These are phyloP conservation scores for Globisporangium paddicum DNA, from an alignment of 352 stramenopile genomes.

Conservation along the genomic window DNA sequence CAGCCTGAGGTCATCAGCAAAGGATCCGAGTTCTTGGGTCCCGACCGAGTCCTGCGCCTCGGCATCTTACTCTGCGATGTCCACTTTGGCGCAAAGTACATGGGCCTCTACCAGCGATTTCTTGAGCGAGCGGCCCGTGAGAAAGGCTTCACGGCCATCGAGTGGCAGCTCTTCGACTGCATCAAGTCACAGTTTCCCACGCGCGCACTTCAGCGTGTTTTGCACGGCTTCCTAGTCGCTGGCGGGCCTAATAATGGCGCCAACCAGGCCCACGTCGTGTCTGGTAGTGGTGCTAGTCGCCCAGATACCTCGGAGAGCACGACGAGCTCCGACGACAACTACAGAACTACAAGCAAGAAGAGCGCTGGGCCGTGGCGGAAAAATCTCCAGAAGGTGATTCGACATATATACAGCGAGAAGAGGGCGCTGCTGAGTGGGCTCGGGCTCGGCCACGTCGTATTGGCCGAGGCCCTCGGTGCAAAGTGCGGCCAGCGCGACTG, in stretches of 20 bases:
- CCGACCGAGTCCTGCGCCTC: constrained; percentile 17
- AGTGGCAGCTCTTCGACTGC: constrained; percentile 38
- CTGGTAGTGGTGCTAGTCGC: not conserved
- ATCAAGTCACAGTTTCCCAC: constrained; percentile 30
- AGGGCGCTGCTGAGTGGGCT: constrained; percentile 18
- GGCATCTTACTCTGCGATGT: constrained; percentile 33
- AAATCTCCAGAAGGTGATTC: constrained; percentile 24
- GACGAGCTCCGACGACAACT: not conserved
- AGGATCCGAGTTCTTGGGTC: not conserved
- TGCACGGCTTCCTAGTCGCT: constrained; percentile 30
- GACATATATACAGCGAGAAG: constrained; percentile 21
- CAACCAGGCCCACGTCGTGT: not conserved
- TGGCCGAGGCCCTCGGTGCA: constrained; percentile 16
- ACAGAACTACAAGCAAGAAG: not conserved
- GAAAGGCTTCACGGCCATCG: constrained; percentile 15
- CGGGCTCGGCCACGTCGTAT: constrained; percentile 28
- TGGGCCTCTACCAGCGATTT: constrained; percentile 30
- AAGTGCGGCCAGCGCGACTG: constrained; percentile 12
- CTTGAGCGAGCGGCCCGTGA: constrained; percentile 24
- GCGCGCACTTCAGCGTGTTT: constrained; percentile 17
- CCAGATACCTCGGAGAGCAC: constrained; percentile 7
- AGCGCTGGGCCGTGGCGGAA: constrained; percentile 9
- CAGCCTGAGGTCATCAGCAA: not conserved
- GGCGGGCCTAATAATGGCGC: constrained; percentile 21
- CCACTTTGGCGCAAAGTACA: constrained; percentile 37